These are phyloP conservation scores for Glonium stellatum DNA, from an alignment of 495 filamentous ascomycete genomes.

Conservation along the genomic window DNA sequence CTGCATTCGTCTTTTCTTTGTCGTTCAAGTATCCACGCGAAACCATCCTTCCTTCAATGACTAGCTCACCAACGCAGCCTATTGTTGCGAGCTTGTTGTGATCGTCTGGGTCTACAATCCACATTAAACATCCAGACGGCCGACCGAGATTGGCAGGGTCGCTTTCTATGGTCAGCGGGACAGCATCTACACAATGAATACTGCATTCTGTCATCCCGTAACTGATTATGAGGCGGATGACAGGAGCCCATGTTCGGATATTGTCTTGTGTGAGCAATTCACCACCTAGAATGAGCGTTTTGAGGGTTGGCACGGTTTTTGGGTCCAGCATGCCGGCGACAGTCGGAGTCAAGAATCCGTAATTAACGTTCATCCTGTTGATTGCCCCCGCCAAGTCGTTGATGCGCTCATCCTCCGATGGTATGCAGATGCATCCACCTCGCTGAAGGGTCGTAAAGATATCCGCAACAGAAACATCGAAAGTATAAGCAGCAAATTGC, in stretches of 20 bases:
- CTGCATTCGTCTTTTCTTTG: conserved; percentile 34
- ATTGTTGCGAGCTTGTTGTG: conserved; percentile 32
- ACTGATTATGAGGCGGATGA: not conserved
- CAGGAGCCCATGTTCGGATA: conserved; percentile 1
- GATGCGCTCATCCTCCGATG: conserved; percentile 30
- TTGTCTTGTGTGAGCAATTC: conserved; percentile 1
- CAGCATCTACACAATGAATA: conserved; percentile 5
- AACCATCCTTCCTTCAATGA: conserved; percentile 28
- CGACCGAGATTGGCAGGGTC: conserved; percentile 12
- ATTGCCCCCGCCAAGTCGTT: conserved; percentile 27
- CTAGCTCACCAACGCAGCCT: conserved; percentile 42
- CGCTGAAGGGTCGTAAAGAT: conserved; percentile 12
- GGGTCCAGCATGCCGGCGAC: conserved; percentile 11
- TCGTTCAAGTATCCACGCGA: conserved; percentile 15
- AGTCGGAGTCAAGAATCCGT: conserved; percentile 19
- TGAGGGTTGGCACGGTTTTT: conserved; percentile 4
- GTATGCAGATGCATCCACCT: conserved; percentile 38
- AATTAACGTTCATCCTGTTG: conserved; percentile 15
- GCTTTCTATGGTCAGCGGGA: not conserved
- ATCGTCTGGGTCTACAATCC: conserved; percentile 38
- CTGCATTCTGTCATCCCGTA: conserved; percentile 8
- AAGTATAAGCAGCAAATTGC: conserved; percentile 16
- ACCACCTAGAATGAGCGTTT: conserved; percentile 6
- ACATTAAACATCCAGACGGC: conserved; percentile 18
- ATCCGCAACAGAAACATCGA: conserved; percentile 13